These are phyloP conservation scores for Coprinopsis marcescibilis DNA, from an alignment of 768 basidiomycete genomes.

Conservation along the genomic window DNA sequence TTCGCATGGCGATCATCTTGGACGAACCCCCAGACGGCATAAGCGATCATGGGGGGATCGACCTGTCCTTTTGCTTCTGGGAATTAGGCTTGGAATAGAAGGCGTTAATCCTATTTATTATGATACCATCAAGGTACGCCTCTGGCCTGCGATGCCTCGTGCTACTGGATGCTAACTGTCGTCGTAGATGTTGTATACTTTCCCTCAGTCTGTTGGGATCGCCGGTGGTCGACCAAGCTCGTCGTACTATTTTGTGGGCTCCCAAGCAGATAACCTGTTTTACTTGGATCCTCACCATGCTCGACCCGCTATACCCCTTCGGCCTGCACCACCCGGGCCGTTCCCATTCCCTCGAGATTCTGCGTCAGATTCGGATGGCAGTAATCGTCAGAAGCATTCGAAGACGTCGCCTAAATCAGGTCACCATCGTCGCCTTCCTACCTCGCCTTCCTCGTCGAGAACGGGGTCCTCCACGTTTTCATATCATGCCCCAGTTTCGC, in stretches of 20 bases:
- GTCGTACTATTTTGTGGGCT: conserved; percentile 95
- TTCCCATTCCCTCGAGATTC: conserved; percentile 2
- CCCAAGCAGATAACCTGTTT: conserved; percentile 82
- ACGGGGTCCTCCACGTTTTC: conserved; percentile 49
- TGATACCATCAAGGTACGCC: conserved; percentile 54
- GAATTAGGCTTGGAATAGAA: conserved; percentile 82
- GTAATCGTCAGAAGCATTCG: conserved; percentile 10
- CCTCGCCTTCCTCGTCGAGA: conserved; percentile 46
- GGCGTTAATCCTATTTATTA: conserved; percentile 95
- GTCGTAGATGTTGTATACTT: conserved; percentile 73
- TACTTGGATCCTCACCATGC: conserved; percentile 80
- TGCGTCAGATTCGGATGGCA: conserved; percentile 16
- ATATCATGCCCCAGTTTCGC: conserved; percentile 53
- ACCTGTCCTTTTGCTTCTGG: conserved; percentile 81
- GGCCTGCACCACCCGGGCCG: conserved; percentile 29
- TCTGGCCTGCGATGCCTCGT: conserved; percentile 2
- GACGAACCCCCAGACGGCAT: conserved; percentile 24
- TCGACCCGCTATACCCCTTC: conserved; percentile 68
- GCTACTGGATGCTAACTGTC: neutral
- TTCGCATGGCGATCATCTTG: conserved; percentile 38
- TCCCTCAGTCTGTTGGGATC: conserved; percentile 94
- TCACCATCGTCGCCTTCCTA: conserved; percentile 35
- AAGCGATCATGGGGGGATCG: conserved; percentile 65
- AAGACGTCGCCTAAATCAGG: conserved; percentile 9
- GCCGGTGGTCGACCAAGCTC: conserved; percentile 96